Conservation (phyloP, 257 asterid genomes). For the Salvia splendens region DNA sequence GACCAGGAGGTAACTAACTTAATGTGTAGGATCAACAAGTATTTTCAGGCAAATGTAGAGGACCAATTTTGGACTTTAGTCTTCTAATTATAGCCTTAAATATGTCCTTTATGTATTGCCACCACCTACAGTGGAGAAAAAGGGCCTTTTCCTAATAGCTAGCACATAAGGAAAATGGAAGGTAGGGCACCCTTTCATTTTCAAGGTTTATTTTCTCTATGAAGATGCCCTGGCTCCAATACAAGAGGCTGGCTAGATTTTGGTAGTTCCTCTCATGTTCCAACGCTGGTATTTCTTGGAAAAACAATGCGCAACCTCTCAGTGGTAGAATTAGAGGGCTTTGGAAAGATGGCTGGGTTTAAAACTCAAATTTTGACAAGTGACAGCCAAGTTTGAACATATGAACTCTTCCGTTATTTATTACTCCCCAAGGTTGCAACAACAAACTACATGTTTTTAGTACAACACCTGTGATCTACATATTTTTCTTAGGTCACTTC, state of each 20-base stretch:
- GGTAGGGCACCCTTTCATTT: neutral
- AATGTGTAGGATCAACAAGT: too few species aligned
- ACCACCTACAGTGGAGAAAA: neutral
- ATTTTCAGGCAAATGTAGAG: too few species aligned
- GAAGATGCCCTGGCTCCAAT: neutral
- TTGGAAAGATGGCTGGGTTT: neutral
- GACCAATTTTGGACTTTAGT: too few species aligned
- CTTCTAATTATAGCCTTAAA: neutral
- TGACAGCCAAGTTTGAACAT: neutral
- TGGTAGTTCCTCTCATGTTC: neutral
- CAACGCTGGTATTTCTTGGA: neutral
- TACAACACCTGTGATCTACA: neutral
- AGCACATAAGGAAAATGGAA: neutral
- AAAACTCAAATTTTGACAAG: neutral
- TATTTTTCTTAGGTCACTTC: constrained; percentile 1
- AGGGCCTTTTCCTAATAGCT: constrained; percentile 2
- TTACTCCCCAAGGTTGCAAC: neutral
- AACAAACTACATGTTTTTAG: neutral
- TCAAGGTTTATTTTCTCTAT: neutral
- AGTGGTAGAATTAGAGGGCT: neutral
- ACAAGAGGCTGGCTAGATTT: neutral
- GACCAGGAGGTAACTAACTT: too few species aligned
- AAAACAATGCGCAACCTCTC: constrained; percentile 2
- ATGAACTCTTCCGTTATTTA: neutral
- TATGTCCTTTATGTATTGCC: neutral